Base-by-base conservation (phyloP, 306 rosid species). In the Cyclanthera cordifolia region DNA sequence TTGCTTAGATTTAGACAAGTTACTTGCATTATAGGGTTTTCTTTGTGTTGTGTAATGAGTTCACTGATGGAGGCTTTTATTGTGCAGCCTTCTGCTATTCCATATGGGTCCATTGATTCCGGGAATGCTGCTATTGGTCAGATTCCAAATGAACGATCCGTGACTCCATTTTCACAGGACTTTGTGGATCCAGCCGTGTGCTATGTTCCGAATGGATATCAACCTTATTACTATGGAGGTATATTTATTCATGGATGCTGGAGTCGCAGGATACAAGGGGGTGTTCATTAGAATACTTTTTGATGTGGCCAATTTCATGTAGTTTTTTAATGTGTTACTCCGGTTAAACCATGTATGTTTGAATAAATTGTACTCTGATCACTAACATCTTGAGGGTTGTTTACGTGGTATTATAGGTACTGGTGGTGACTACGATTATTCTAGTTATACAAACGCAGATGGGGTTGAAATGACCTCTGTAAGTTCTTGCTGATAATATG, bases 391-490 rank as follows among this genome's bases (percentile, higher is more conserved):
- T 1, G 51, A 12, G 50, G 32, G 27, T 28, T 60, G 51, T 50
- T 9, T 74, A 76, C 30, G 63, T 89, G 98, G 87, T 34, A 87
- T 78, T 71, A 96, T 89, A 54, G 87, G 94, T 53, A 57, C 84
- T 45, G 91, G 82, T 20, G 80, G 70, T 69, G 93, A 84, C 28
- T 87, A 92, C 8, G 98, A 89, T 1, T 92, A 85, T 78, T 77
- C 93, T 0, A 84, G 95, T 79, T 93, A 80, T 46, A 39, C 86
- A 67, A 90, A 79, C 82, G 73, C 86, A 0, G 96, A 93, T 32
- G 98, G 94, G 76, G 92, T 89, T 70, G 96, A 87, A 25, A 84
- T 89, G 88, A 64, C 85, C 79, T 75, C 96, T 50, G 98, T 93
- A 64, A 83, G 90, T 75, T 6, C n/a, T 71, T 23, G n/a, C 24